These are phyloP conservation scores for Balamuthia mandrillaris DNA, from an alignment of 208 protist species.

Conservation along the genomic window DNA sequence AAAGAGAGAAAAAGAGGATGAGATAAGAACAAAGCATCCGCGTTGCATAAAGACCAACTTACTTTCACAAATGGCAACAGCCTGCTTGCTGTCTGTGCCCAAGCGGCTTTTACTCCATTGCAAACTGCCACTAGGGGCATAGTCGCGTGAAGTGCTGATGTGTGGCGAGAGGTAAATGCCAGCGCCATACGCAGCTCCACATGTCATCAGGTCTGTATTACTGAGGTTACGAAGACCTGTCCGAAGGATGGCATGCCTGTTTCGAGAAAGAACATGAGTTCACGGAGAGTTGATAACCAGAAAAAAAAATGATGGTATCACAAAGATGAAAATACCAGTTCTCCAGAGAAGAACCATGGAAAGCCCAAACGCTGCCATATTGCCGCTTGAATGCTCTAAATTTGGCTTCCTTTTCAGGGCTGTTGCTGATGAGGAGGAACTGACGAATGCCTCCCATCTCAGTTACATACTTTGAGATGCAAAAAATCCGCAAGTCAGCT, in stretches of 20 bases:
- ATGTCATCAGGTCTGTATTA: conserved; percentile 31
- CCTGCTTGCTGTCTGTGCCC: not conserved
- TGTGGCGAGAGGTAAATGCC: conserved; percentile 53
- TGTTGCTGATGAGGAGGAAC: conserved; percentile 9
- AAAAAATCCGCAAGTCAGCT: too few relatives aligned
- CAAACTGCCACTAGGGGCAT: not conserved
- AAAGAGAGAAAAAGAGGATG: too few relatives aligned
- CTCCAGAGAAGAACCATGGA: conserved; percentile 21
- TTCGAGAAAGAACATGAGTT: too few relatives aligned
- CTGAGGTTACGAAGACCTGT: conserved; percentile 13
- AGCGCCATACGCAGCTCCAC: conserved; percentile 2
- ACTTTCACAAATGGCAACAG: conserved; percentile 53
- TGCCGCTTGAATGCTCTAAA: not conserved
- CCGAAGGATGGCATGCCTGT: conserved; percentile 17
- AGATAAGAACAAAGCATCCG: too few relatives aligned
- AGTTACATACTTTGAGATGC: not conserved
- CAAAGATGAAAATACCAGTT: conserved; percentile 50
- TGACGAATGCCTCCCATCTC: conserved; percentile 6
- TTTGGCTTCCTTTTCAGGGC: not conserved
- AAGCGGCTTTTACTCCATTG: not conserved
- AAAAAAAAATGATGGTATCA: not conserved
- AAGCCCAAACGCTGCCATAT: not conserved
- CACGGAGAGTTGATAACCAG: not conserved
- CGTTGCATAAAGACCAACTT: too few relatives aligned
- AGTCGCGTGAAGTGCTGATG: conserved; percentile 12